Conservation (phyloP, 2,329 filamentous ascomycete species). For the Pezicula radicicola region DNA sequence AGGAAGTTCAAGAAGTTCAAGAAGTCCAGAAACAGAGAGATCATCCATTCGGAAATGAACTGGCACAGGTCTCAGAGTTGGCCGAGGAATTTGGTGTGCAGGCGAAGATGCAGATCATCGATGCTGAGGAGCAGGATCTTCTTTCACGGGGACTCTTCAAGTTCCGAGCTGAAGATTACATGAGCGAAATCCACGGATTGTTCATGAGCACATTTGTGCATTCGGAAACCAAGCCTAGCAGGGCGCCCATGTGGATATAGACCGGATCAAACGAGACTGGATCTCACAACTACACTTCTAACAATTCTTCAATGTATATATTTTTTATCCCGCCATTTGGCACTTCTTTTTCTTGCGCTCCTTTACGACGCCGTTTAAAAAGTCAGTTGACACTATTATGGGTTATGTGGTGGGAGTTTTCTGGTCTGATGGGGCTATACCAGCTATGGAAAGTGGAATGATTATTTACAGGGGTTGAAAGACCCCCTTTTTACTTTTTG, state of each 20-base stretch:
- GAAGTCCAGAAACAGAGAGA: slow-evolving; percentile 18
- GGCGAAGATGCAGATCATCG: slow-evolving; percentile 53
- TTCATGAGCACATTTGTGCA: slow-evolving; percentile 23
- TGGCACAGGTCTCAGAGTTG: slow-evolving; percentile 89
- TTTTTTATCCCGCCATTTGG: slow-evolving; percentile 11
- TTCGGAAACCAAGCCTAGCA: slow-evolving; percentile 16
- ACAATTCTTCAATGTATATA: slow-evolving; percentile 20
- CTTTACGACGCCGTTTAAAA: slow-evolving; percentile 13
- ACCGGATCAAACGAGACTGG: slow-evolving; percentile 14
- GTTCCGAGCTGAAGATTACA: slow-evolving; percentile 79
- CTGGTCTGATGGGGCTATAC: neutral
- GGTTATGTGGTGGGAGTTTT: slow-evolving; percentile 15
- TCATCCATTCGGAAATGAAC: slow-evolving; percentile 84
- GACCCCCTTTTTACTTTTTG: too few relatives aligned
- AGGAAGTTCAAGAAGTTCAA: too few relatives aligned
- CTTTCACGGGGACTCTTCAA: slow-evolving; percentile 66
- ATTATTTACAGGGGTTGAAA: too few relatives aligned
- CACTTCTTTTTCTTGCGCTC: slow-evolving; percentile 20
- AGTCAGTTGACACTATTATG: slow-evolving; percentile 11
- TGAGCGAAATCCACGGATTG: slow-evolving; percentile 72
- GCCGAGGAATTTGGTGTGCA: slow-evolving; percentile 80
- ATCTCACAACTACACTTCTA: slow-evolving; percentile 5
- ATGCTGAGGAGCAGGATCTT: slow-evolving; percentile 74
- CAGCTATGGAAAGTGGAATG: too few relatives aligned
- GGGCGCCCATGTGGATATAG: slow-evolving; percentile 27